A percentile compares a stretch with the other conserved stretches of the same genome.
Conservation (phyloP, 768 basidiomycete genomes). For the Agaricus subrufescens region DNA sequence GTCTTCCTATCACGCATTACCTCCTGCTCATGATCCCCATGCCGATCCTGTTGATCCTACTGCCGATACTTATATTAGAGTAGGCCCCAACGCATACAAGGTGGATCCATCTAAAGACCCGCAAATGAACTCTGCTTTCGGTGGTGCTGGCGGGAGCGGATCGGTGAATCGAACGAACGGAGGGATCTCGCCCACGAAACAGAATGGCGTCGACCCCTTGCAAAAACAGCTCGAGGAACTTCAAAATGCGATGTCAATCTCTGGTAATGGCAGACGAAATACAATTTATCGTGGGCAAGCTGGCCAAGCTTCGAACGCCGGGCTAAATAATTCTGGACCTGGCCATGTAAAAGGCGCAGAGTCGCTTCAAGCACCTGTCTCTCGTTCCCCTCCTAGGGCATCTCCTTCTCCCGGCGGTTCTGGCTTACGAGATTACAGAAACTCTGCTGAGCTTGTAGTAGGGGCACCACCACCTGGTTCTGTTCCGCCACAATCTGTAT, state of each 20-base stretch:
- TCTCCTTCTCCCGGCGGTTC: slow-evolving; percentile 23
- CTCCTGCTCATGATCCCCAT: slow-evolving; percentile 13
- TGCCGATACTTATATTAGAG: slow-evolving; percentile 63
- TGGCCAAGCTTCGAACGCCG: neutral
- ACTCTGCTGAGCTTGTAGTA: slow-evolving; percentile 75
- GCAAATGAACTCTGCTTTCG: slow-evolving; percentile 24
- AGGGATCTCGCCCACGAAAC: slow-evolving; percentile 10
- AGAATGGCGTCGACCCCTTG: slow-evolving; percentile 52
- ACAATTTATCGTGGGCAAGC: slow-evolving; percentile 25
- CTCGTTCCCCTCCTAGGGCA: slow-evolving; percentile 32
- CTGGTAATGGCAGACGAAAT: slow-evolving; percentile 44
- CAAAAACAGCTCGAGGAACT: slow-evolving; percentile 63
- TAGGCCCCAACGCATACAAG: slow-evolving; percentile 62
- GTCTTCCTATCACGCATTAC: neutral
- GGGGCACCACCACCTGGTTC: slow-evolving; percentile 61
- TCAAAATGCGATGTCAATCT: slow-evolving; percentile 38
- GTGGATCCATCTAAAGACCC: slow-evolving; percentile 66
- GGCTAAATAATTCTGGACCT: slow-evolving; percentile 11
- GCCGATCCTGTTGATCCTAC: slow-evolving; percentile 62
- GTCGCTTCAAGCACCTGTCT: slow-evolving; percentile 17
- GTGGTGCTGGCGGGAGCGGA: slow-evolving; percentile 1
- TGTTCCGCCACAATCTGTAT: slow-evolving; percentile 50
- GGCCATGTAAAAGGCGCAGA: slow-evolving; percentile 15
- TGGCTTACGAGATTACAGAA: slow-evolving; percentile 56
- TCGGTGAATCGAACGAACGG: slow-evolving; percentile 2